Evolutionary conservation across 179 eudicot genomes (phyloP), one percentile per base, ranked within the genome.

Genomic region (Beta lomatogona): DNA sequence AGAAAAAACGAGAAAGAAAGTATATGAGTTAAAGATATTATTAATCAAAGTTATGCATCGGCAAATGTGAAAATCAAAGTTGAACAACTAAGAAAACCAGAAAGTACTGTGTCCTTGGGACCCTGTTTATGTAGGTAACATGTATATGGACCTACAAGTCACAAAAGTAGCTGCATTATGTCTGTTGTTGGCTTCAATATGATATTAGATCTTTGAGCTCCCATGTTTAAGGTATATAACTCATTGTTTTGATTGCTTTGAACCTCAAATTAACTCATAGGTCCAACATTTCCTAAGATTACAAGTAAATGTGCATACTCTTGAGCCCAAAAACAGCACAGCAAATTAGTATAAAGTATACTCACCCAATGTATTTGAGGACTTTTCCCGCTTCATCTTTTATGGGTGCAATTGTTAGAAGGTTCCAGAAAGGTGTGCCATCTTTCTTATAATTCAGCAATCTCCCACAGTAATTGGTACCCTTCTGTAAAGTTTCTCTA

Each of bases 401-500:
- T 83, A 96, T 96, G 44, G 99, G 98, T 55, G 99, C 86, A 86
- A 96, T 86, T 0, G 99, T 96, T 60, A 96, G 90, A 36, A 96
- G 93, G 84, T 96, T 96, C 99, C 99, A 96, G 80, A 96, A 96
- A 15, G 98, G 93, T 25, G 97, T 88, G 46, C 98, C 96, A 78
- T 96, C 99, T 79, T 96, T 96, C 92, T 96, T 96, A 89, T 94
- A 96, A 80, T 96, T 96, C 78, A 96, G 86, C 83, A 96, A 74
- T 80, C 99, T 91, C 72, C 98, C 99, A 84, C 99, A 96, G 59
- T 92, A 96, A 61, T 79, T 94, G 45, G 69, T 83, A 25, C 99
- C 98, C 46, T 75, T 79, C 77, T 73, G 86, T 83, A 96, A 83
- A 5, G 97, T 81, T 58, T 90, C 99, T 83, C 98, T 85, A 41